Evolutionary conservation across 352 stramenopile species (phyloP).

Genomic region (Phytophthora megakarya): DNA sequence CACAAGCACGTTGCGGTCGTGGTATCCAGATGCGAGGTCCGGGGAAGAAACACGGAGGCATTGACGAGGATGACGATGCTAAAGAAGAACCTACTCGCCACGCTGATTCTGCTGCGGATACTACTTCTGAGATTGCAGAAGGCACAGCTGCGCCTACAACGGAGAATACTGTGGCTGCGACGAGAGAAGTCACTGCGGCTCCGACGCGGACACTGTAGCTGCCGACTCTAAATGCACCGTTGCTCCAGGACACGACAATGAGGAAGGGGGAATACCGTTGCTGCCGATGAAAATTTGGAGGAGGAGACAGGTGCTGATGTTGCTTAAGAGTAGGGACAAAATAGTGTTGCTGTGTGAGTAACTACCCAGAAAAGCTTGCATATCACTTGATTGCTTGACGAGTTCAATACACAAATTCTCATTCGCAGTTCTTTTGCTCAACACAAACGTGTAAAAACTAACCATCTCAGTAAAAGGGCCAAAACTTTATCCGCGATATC

Average conservation of each 20-base stretch:
- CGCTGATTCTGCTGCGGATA: neutral
- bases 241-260: too few relatives aligned
- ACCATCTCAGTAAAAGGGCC: neutral
- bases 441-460: neutral
- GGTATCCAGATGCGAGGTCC: conserved; percentile 4
- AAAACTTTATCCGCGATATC: neutral
- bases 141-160: too few relatives aligned
- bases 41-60: neutral
- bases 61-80: neutral
- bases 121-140: neutral
- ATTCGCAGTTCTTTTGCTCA: neutral
- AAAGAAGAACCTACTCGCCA: too few relatives aligned
- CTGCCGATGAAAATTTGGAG: neutral
- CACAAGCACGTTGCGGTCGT: neutral
- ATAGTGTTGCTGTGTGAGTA: neutral
- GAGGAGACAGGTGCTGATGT: neutral
- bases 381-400: neutral
- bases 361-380: neutral
- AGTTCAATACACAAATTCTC: neutral
- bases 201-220: too few relatives aligned
- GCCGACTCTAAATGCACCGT: neutral
- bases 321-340: neutral
- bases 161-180: too few relatives aligned
- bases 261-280: too few relatives aligned
- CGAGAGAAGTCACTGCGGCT: too few relatives aligned